phyloP scores from a whole-genome alignment of 2,329 filamentous ascomycete species.

The Phoma sp. region DNA sequence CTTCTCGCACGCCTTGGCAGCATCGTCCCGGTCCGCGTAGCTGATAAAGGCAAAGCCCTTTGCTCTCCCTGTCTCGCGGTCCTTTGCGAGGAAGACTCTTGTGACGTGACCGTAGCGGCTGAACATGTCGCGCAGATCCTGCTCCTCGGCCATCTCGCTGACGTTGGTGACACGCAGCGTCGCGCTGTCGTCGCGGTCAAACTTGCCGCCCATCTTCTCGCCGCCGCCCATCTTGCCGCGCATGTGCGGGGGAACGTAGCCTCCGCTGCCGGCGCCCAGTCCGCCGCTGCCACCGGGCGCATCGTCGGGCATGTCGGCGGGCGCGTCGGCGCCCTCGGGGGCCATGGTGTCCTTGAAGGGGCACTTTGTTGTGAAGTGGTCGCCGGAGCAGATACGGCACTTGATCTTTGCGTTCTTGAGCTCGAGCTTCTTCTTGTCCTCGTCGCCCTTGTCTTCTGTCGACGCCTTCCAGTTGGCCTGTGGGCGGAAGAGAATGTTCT shows the following conservation, averaged over 20 bases:
- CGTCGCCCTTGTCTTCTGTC: constrained; percentile 76
- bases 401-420: constrained; percentile 99
- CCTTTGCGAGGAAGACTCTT: constrained; percentile 96
- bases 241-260: constrained; percentile 93
- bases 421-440: constrained; percentile 70
- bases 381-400: constrained; percentile 97
- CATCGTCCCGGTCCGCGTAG: constrained; percentile 88
- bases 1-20: constrained; percentile 91
- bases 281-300: constrained; percentile 59
- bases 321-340: constrained; percentile 65
- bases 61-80: constrained; percentile 91
- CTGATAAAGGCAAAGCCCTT: constrained; percentile 99
- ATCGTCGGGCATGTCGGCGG: constrained; percentile 56
- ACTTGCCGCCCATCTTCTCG: constrained; percentile 92
- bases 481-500: constrained; percentile 98
- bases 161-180: constrained; percentile 98
- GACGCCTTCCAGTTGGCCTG: constrained; percentile 93
- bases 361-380: constrained; percentile 99
- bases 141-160: constrained; percentile 95
- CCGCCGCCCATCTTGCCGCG: constrained; percentile 76
- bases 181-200: constrained; percentile 93
- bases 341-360: constrained; percentile 99
- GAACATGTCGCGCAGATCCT: constrained; percentile 96
- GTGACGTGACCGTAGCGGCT: constrained; percentile 96
- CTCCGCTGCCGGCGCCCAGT: constrained; percentile 72